Evolutionary conservation across 345 rosid species (phyloP), one percentile per base, ranked within the genome.

Genomic region (Gynandropsis gynandra): DNA sequence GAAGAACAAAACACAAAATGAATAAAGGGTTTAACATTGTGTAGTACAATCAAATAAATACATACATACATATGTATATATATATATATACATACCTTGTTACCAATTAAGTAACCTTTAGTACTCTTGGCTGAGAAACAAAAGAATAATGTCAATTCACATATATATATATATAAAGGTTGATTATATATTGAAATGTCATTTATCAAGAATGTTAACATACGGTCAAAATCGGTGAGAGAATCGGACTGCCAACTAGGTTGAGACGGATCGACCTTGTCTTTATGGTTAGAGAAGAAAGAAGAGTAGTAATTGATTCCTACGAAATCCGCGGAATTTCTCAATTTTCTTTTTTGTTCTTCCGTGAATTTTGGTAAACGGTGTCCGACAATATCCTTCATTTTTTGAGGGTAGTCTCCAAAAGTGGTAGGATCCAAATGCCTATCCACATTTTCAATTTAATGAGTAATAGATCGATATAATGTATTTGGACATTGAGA

Each of bases 381-480:
- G 13, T 40, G 16, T 50, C 64, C 64, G 15, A 59, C 56, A 24
- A 27, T 16, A 20, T 59, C 55, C 15, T 59, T 59, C 64, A 59
- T 59, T 17, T 27, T 50, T n/a, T 59, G 64, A n/a, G 64, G 64
- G 33, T 59, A 59, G 20, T 59, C 64, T 24, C 64, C 64, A 41
- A 8, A 39, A 7, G 64, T 50, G 8, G 54, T 47, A 15, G 64
- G 64, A 40, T 59, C 8, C 56, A 59, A 24, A 47, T 48, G 56
- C 64, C 64, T 59, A 33, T 9, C 3, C 10, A 39, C 21, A 47
- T 31, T 12, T 0, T 32, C 32, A 34, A 31, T 0, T 5, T 35
- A 0, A 32, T 9, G n/a, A 8, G 12, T 6, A 38, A 54, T 29
- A 10, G 16, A 52, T n/a, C 10, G n/a, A n/a, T n/a, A n/a, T n/a